Percentiles rank a stretch among this genome's conserved stretches.
Evolutionary conservation across 1,284 basidiomycete genomes (phyloP).

Genomic region (Austroboletus niveus): DNA sequence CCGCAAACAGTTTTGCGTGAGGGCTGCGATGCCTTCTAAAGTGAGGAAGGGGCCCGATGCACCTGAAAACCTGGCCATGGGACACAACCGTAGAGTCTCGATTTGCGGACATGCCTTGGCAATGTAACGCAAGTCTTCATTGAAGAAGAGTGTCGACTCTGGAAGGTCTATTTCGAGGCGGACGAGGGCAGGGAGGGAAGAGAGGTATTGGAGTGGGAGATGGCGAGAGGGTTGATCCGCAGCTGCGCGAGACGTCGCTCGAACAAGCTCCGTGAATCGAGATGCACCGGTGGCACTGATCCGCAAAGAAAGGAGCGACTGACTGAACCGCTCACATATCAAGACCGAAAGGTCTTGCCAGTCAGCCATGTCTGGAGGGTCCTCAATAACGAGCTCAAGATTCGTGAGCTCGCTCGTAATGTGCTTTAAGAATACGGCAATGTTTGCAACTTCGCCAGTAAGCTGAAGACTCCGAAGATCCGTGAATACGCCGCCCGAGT

Average conservation of each 20-base stretch:
- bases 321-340: conserved; percentile 59
- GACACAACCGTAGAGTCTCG: conserved; percentile 63
- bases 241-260: conserved; percentile 60
- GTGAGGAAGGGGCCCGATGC: conserved; percentile 48
- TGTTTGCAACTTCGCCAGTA: conserved; percentile 64
- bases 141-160: conserved; percentile 63
- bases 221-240: conserved; percentile 50
- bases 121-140: conserved; percentile 55
- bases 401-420: conserved; percentile 56
- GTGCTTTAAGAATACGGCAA: conserved; percentile 67
- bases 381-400: conserved; percentile 72
- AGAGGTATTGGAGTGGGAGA: conserved; percentile 60
- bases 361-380: conserved; percentile 66
- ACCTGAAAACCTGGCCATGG: conserved; percentile 60
- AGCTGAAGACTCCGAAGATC: conserved; percentile 59
- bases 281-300: conserved; percentile 61
- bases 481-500: conserved; percentile 53
- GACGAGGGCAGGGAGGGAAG: conserved; percentile 48
- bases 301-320: conserved; percentile 56
- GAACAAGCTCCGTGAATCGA: conserved; percentile 63
- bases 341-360: conserved; percentile 67
- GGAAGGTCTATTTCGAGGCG: conserved; percentile 73
- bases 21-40: conserved; percentile 56
- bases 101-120: conserved; percentile 62
- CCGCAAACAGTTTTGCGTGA: conserved; percentile 55